These are phyloP conservation scores for Strobilomyces dryophilus DNA, from an alignment of 768 basidiomycete species.

Conservation along the genomic window DNA sequence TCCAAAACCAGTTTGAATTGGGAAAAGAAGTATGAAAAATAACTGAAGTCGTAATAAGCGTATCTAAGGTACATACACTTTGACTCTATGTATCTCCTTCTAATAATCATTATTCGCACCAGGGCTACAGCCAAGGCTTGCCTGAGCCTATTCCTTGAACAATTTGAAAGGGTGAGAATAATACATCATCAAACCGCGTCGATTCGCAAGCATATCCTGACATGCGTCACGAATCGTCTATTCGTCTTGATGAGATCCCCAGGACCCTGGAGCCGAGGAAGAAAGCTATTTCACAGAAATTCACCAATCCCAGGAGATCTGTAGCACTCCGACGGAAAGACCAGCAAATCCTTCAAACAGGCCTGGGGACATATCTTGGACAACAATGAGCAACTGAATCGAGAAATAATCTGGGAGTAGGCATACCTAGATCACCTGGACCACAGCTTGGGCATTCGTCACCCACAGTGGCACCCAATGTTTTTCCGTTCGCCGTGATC, in stretches of 20 bases:
- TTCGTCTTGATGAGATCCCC: conserved; percentile 4
- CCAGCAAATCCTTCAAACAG: conserved; percentile 51
- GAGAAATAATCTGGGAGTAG: neutral
- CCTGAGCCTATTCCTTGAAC: conserved; percentile 15
- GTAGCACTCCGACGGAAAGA: conserved; percentile 47
- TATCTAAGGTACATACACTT: conserved; percentile 18
- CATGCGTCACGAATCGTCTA: conserved; percentile 9
- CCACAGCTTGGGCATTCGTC: conserved; percentile 61
- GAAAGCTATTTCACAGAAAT: neutral
- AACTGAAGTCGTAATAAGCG: conserved; percentile 8
- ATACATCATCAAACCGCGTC: conserved; percentile 21
- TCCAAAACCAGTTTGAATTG: conserved; percentile 2
- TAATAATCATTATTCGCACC: conserved; percentile 4
- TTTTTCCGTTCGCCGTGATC: conserved; percentile 50
- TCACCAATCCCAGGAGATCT: conserved; percentile 53
- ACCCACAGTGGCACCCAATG: conserved; percentile 44
- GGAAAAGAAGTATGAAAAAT: neutral
- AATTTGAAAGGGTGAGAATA: conserved; percentile 9
- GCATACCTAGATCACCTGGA: conserved; percentile 52
- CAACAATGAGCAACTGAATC: conserved; percentile 2
- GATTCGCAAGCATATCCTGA: conserved; percentile 19
- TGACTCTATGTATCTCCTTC: conserved; percentile 14
- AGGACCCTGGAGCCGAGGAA: neutral
- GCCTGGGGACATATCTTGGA: conserved; percentile 61
- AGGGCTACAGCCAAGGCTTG: conserved; percentile 16